Conservation (phyloP, 2,329 filamentous ascomycete species). For the Juglanconis oblonga region DNA sequence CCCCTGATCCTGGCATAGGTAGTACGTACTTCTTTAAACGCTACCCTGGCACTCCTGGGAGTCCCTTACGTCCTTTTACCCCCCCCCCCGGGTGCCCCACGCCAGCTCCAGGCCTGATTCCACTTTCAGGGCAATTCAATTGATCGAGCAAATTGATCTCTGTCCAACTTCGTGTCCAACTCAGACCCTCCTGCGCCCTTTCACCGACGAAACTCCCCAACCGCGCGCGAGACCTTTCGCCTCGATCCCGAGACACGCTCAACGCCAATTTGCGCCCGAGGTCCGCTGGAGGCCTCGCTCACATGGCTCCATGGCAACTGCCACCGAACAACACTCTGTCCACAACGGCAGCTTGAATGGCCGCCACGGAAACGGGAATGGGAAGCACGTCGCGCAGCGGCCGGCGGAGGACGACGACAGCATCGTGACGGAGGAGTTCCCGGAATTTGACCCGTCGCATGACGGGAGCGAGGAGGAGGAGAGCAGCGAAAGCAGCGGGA, state of each 20-base stretch:
- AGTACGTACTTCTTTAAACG: too few species aligned
- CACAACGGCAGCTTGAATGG: conserved; percentile 11
- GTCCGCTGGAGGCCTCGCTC: conserved; percentile 10
- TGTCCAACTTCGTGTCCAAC: too few species aligned
- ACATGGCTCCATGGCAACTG: conserved; percentile 20
- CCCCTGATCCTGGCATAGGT: too few species aligned
- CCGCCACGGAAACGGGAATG: conserved; percentile 1
- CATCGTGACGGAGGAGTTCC: conserved; percentile 18
- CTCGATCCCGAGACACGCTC: neutral
- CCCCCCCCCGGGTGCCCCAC: too few species aligned
- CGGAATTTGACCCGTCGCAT: conserved; percentile 18
- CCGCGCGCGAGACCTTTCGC: neutral
- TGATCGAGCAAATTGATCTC: too few species aligned
- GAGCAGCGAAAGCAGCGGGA: neutral
- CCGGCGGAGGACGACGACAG: conserved; percentile 16
- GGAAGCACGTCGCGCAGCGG: neutral
- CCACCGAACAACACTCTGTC: conserved; percentile 3
- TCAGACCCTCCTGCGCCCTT: too few species aligned
- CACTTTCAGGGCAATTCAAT: too few species aligned
- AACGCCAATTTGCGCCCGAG: neutral
- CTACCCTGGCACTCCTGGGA: too few species aligned
- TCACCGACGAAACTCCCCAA: neutral
- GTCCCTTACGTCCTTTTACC: too few species aligned
- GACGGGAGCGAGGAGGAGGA: conserved; percentile 15
- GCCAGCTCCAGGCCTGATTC: too few species aligned